Conservation (phyloP, 1,284 basidiomycete species). For the Pyrrhoderma lamaoense region DNA sequence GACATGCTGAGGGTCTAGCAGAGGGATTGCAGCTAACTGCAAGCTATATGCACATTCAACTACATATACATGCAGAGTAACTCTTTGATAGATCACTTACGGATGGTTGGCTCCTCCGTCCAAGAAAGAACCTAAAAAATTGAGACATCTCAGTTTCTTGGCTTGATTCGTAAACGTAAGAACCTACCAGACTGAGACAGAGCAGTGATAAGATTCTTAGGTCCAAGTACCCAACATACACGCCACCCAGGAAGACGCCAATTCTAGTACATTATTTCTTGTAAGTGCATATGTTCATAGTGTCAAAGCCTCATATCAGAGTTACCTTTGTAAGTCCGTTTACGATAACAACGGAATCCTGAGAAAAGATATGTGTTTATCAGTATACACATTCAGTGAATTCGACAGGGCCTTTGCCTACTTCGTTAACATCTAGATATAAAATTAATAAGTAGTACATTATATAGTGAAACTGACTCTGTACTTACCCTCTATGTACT, state of each 20-base stretch:
- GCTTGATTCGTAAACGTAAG: constrained; percentile 1
- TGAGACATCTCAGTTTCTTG: neutral
- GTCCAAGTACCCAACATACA: constrained; percentile 93
- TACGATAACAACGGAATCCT: constrained; percentile 79
- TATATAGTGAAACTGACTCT: neutral
- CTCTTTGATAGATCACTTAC: constrained; percentile 34
- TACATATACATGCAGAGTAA: neutral
- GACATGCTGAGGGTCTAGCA: constrained; percentile 68
- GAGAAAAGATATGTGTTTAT: neutral
- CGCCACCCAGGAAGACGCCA: constrained; percentile 92
- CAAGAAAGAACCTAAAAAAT: constrained; percentile 61
- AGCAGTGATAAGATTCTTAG: constrained; percentile 81
- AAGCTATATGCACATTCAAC: constrained; percentile 37
- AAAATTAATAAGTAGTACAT: constrained; percentile 1
- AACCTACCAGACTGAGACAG: constrained; percentile 71
- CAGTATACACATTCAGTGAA: neutral
- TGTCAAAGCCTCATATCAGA: neutral
- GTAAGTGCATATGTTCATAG: neutral
- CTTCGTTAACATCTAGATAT: constrained; percentile 63
- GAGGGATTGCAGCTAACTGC: constrained; percentile 78
- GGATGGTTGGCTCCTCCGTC: constrained; percentile 88
- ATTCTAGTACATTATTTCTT: too few relatives aligned
- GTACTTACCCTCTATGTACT: constrained; percentile 54
- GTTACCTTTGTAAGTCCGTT: constrained; percentile 88
- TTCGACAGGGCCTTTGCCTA: constrained; percentile 25